Evolutionary conservation across 495 filamentous ascomycete species (phyloP), one percentile per base, ranked within the genome.

Genomic region (Hypoxylon intermedium): DNA sequence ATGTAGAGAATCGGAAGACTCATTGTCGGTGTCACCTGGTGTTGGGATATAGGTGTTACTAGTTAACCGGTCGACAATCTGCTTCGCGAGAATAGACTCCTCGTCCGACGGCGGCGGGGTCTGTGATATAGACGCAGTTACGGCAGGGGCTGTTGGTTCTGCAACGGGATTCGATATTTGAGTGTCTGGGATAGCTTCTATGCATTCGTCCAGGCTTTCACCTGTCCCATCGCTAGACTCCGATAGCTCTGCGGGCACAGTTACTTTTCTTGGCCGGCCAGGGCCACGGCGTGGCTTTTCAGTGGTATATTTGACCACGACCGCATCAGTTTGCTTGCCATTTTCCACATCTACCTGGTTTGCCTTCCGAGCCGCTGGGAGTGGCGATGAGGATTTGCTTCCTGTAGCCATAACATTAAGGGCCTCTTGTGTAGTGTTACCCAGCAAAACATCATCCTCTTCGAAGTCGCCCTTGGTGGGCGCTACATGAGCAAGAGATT

Each of bases 401-500:
- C 18, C 33, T 7, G 6, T 42, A 28, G 24, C 20, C 3, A 19
- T 9, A 41, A 2, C 7, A 19, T 42, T 47, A 18, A 47, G 11
- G 26, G 4, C 31, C 18, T 52, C 20, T 46, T 44, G 20, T 13
- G 44, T 63, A 15, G 15, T 51, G 20, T 26, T 38, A 6, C 64
- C 58, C 23, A 63, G 31, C 11, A 70, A 36, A 7, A 72, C 23
- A 31, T 68, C 65, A 30, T 68, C 67, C 45, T 68, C 67, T 19
- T 68, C 70, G 1, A 52, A 60, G 16, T 60, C 56, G 19, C 60
- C 55, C 12, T 28, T 28, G 21, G 44, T 38, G 16, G 50, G 11
- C 11, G 37, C 2, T n/a, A 18, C 45, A 52, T 4, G 58, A 44
- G 43, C 28, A 42, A 58, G 6, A 36, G 38, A 36, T 21, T 44